These are phyloP conservation scores for Verticillium nubilum DNA, from an alignment of 2,329 filamentous ascomycete species.

Conservation along the genomic window DNA sequence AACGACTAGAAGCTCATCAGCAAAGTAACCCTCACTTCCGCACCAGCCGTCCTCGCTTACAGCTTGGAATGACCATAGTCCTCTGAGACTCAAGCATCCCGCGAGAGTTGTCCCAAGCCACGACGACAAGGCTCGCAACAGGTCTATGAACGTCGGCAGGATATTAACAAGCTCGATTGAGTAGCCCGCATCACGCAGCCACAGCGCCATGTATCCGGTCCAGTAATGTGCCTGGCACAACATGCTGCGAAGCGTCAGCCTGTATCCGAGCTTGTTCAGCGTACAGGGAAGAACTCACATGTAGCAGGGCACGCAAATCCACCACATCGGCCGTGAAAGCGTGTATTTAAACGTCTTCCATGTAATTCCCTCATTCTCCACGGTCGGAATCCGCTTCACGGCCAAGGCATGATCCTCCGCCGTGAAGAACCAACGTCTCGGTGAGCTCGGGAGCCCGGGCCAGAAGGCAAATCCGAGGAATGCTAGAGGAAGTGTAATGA, in stretches of 20 bases:
- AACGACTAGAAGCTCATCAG: conserved; percentile 4
- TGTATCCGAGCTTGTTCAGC: fast-evolving
- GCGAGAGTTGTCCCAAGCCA: conserved; percentile 22
- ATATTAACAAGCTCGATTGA: conserved; percentile 11
- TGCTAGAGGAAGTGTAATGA: conserved; percentile 7
- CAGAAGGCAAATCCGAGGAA: conserved; percentile 5
- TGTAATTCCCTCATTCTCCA: conserved; percentile 14
- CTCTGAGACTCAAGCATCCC: conserved; percentile 19
- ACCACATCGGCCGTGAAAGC: conserved; percentile 14
- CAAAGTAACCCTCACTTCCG: fast-evolving
- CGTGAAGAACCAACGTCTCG: background rate
- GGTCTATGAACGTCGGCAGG: conserved; percentile 18
- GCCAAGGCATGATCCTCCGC: background rate
- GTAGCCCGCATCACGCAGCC: conserved; percentile 9
- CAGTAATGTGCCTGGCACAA: conserved; percentile 17
- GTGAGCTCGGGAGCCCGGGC: background rate
- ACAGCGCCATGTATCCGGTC: conserved; percentile 14
- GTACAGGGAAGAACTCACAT: conserved; percentile 3
- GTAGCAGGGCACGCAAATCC: conserved; percentile 16
- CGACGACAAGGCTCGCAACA: conserved; percentile 17
- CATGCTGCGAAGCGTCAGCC: conserved; percentile 8
- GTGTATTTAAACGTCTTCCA: conserved; percentile 17
- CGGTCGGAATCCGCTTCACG: conserved; percentile 5
- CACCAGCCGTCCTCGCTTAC: background rate
- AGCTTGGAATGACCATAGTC: conserved; percentile 21